Evolutionary conservation across 768 basidiomycete genomes (phyloP).

Genomic region (Termitomyces sp.): DNA sequence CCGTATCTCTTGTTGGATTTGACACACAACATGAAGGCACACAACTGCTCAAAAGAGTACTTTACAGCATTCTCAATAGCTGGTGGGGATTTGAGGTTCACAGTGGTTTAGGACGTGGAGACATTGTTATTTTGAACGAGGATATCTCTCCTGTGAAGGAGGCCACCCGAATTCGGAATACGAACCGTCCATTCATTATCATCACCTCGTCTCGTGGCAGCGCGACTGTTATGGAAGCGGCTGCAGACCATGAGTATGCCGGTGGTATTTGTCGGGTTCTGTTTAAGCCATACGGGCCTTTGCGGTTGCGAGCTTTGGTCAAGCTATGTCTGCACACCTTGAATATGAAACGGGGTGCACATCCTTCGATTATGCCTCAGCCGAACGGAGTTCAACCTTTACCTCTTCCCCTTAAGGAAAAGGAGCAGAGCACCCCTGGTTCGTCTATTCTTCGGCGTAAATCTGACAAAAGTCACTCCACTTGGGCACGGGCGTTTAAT

Average conservation of each 20-base stretch:
- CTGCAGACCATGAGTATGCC: conserved; percentile 66
- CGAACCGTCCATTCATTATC: conserved; percentile 43
- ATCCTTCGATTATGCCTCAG: conserved; percentile 12
- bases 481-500: conserved; percentile 8
- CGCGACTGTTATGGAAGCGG: conserved; percentile 53
- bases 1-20: conserved; percentile 72
- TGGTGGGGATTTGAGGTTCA: conserved; percentile 73
- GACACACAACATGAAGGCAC: conserved; percentile 58
- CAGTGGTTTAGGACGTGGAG: conserved; percentile 41
- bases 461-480: conserved; percentile 40
- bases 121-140: conserved; percentile 82
- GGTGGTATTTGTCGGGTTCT: conserved; percentile 88
- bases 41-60: conserved; percentile 56
- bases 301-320: conserved; percentile 60
- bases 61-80: conserved; percentile 58
- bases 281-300: conserved; percentile 87
- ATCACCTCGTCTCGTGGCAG: conserved; percentile 48
- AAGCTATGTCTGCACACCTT: conserved; percentile 57
- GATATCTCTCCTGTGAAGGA: conserved; percentile 53
- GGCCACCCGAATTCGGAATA: conserved; percentile 55
- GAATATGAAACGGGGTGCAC: conserved; percentile 34
- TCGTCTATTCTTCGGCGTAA: conserved; percentile 31
- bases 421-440: background rate
- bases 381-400: background rate
- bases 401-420: background rate